These are phyloP conservation scores for Botrytis fragariae DNA, from an alignment of 2,329 filamentous ascomycete genomes.

Conservation along the genomic window DNA sequence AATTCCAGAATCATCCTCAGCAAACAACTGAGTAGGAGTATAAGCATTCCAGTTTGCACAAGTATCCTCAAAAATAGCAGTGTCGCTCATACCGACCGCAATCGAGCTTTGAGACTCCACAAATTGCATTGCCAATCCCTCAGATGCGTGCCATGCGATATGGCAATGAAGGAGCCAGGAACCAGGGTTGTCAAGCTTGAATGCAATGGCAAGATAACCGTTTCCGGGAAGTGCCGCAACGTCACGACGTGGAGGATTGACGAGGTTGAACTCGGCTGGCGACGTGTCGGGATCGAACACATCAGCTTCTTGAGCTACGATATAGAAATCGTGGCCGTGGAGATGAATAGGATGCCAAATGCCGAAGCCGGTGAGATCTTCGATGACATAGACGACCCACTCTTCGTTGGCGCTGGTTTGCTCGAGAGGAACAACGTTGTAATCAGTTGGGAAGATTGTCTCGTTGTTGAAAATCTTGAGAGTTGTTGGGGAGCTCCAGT, in stretches of 20 bases:
- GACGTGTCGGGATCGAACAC: not conserved
- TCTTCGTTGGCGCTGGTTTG: not conserved
- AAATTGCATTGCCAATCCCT: conserved; percentile 53
- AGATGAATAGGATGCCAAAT: conserved; percentile 44
- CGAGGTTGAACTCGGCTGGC: conserved; percentile 27
- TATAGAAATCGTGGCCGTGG: conserved; percentile 52
- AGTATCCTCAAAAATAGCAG: conserved; percentile 24
- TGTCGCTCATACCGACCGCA: conserved; percentile 24
- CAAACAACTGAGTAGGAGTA: conserved; percentile 20
- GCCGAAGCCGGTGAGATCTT: conserved; percentile 29
- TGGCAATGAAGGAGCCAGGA: conserved; percentile 41
- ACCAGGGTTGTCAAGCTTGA: conserved; percentile 38
- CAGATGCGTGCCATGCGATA: conserved; percentile 52
- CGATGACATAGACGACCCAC: conserved; percentile 35
- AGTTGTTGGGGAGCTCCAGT: conserved; percentile 49
- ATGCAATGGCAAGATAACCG: conserved; percentile 37
- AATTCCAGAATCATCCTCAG: conserved; percentile 36
- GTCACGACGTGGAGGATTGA: conserved; percentile 53
- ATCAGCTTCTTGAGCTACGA: conserved; percentile 47
- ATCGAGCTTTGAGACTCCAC: conserved; percentile 41
- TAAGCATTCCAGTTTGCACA: conserved; percentile 32
- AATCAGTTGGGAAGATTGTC: conserved; percentile 33
- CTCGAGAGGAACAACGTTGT: conserved; percentile 30
- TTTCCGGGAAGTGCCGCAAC: conserved; percentile 46
- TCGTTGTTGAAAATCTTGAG: conserved; percentile 38